Conservation (phyloP, 2,329 filamentous ascomycete genomes). For the Fusarium miscanthi region DNA sequence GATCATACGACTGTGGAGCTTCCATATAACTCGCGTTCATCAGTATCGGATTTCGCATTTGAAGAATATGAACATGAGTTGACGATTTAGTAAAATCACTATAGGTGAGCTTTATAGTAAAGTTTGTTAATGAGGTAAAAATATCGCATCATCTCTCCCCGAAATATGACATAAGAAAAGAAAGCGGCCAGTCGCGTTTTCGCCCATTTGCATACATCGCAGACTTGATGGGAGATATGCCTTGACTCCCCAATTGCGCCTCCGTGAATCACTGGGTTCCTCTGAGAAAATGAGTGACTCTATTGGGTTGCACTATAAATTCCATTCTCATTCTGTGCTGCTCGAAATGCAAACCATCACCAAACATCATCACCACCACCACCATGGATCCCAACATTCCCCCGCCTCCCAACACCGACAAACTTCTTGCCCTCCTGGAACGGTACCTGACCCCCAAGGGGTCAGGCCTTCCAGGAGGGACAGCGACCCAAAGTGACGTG, state of each 20-base stretch:
- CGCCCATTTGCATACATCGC: too few relatives aligned
- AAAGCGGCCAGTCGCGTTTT: too few relatives aligned
- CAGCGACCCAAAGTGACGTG: background rate
- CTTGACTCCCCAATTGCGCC: too few relatives aligned
- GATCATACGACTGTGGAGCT: background rate
- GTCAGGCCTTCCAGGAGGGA: background rate
- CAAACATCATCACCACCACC: background rate
- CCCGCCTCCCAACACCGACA: rapidly evolving
- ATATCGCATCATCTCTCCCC: too few relatives aligned
- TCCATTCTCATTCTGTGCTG: too few relatives aligned
- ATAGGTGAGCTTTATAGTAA: background rate
- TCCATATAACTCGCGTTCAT: background rate
- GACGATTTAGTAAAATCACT: rapidly evolving
- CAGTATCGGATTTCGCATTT: background rate
- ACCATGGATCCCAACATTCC: background rate
- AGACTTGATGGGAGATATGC: too few relatives aligned
- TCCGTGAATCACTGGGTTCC: too few relatives aligned
- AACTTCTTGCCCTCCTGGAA: rapidly evolving
- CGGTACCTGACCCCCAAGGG: rapidly evolving
- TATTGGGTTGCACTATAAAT: too few relatives aligned
- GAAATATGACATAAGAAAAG: too few relatives aligned
- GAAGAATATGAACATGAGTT: background rate
- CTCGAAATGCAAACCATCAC: too few relatives aligned
- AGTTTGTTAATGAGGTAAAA: too few relatives aligned
- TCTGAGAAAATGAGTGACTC: too few relatives aligned